Evolutionary conservation across 129 eudicot species (phyloP), one percentile per base, ranked within the genome.

Genomic region (Chrysanthemum makinoi): DNA sequence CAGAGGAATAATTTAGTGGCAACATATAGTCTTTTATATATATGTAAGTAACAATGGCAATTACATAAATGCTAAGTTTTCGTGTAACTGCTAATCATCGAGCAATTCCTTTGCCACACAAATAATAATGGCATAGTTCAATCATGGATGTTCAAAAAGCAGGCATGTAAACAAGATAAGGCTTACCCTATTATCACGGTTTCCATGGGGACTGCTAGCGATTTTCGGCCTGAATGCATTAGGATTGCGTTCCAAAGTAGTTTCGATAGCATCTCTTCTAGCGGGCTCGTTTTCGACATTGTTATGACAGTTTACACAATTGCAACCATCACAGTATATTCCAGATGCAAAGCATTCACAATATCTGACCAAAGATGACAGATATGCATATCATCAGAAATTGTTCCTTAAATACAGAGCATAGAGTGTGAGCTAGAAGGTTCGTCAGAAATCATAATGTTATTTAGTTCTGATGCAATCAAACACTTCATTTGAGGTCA

Each of bases 321-420:
- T 89, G 82, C 98, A 93, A 46, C 98, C 98, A 74, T 89, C 96
- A 79, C 98, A 93, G 80, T 85, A 89, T 56, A 76, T 44, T 28
- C 98, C 98, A 51, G 90, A 71, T 17, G 96, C 86, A 83, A 93
- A 93, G 82, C 98, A 93, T 64, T 87, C 96, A 58, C 98, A 93
- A 58, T 91, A 91, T 89, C 96, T 91, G 86, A 54, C 33, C 52
- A 64, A 71, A 71, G 56, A 64, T 55, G 44, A 39, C 46, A 77
- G 10, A 50, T 24, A 26, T 58, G 26, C 6, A 39, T 6, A 39
- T 39, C 46, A 6, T 39, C 46, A 39, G 44, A 35, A 35, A 35
- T 35, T 35, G 44, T 35, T 35, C 44, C 44, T 5, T 35, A 35
- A 35, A 35, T 35, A 35, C 44, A 35, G 8, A 35, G 1, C 44